A percentile compares a stretch with the other conserved stretches of the same genome.
phyloP scores from a whole-genome alignment of 225 moss, liverwort and hornwort species.

The Takakia lepidozioides region DNA sequence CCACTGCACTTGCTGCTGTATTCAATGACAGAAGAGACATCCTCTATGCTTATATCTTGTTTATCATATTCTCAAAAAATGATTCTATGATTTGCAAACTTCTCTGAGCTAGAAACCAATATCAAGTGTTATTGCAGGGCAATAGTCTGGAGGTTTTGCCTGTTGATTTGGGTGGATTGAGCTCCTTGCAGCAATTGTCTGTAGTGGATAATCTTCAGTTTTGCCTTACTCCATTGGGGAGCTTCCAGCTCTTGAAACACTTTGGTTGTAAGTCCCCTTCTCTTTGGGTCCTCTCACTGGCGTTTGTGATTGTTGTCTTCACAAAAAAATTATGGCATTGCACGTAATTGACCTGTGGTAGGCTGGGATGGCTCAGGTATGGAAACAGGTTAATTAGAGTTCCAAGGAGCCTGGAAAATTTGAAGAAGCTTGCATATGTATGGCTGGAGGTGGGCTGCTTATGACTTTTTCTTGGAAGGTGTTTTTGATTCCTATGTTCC shows the following conservation, averaged over 20 bases:
- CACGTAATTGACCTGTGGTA: no score
- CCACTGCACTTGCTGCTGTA: neutral
- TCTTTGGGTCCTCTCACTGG: neutral
- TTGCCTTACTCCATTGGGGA: conserved; percentile 57
- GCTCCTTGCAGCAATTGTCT: conserved; percentile 68
- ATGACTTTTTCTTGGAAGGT: conserved; percentile 1
- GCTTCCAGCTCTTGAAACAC: conserved; percentile 51
- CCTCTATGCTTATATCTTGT: no score
- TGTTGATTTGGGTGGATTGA: conserved; percentile 39
- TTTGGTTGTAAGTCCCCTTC: conserved; percentile 68
- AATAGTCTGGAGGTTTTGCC: conserved; percentile 66
- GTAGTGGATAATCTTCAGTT: conserved; percentile 61
- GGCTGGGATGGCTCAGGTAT: conserved; percentile 42
- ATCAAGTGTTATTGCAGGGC: conserved; percentile 58
- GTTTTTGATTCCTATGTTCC: neutral
- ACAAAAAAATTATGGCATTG: no score
- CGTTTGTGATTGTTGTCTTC: no score
- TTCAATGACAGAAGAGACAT: no score
- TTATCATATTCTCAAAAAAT: no score
- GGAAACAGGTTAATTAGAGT: conserved; percentile 57
- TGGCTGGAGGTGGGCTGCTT: conserved; percentile 71
- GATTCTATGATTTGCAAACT: no score
- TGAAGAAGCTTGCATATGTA: conserved; percentile 50
- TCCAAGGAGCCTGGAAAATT: conserved; percentile 43
- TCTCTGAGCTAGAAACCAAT: no score